Percentiles rank a stretch among this genome's conserved stretches.
Conservation (phyloP, 2,329 filamentous ascomycete species). For the Fonsecaea multimorphosa region DNA sequence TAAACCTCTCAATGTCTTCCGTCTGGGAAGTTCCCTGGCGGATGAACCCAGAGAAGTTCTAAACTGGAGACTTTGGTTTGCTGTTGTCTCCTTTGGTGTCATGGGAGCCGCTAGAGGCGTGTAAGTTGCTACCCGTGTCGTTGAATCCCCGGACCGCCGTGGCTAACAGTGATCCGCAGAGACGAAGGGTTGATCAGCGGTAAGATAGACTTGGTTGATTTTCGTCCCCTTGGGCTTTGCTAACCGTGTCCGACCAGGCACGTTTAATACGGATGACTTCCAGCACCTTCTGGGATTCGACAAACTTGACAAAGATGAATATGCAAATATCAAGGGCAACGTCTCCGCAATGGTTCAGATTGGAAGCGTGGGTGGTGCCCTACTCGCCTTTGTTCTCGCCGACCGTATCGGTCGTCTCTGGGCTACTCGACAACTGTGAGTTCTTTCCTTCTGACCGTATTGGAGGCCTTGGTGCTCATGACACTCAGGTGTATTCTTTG, state of each 20-base stretch:
- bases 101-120: slow-evolving; percentile 35
- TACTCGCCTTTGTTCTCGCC: slow-evolving; percentile 42
- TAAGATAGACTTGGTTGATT: neutral
- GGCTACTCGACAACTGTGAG: slow-evolving; percentile 34
- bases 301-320: slow-evolving; percentile 36
- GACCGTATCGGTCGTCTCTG: slow-evolving; percentile 42
- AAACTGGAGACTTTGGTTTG: slow-evolving; percentile 44
- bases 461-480: slow-evolving; percentile 40
- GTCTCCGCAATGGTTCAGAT: slow-evolving; percentile 51
- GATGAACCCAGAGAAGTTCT: slow-evolving; percentile 44
- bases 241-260: slow-evolving; percentile 31
- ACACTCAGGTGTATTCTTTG: slow-evolving; percentile 34
- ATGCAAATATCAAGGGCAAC: slow-evolving; percentile 46
- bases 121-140: neutral
- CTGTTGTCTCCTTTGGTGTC: slow-evolving; percentile 39
- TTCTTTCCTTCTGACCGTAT: slow-evolving; percentile 34
- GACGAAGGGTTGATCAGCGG: slow-evolving; percentile 40
- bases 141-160: neutral
- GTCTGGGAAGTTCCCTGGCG: slow-evolving; percentile 36
- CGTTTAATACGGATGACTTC: slow-evolving; percentile 42
- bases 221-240: neutral
- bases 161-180: neutral
- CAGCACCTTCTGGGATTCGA: slow-evolving; percentile 32
- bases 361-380: slow-evolving; percentile 47
- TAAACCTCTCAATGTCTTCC: slow-evolving; percentile 50